Evolutionary conservation across 148 eudicot species (phyloP).

Genomic region (Hydrangea macrophylla): DNA sequence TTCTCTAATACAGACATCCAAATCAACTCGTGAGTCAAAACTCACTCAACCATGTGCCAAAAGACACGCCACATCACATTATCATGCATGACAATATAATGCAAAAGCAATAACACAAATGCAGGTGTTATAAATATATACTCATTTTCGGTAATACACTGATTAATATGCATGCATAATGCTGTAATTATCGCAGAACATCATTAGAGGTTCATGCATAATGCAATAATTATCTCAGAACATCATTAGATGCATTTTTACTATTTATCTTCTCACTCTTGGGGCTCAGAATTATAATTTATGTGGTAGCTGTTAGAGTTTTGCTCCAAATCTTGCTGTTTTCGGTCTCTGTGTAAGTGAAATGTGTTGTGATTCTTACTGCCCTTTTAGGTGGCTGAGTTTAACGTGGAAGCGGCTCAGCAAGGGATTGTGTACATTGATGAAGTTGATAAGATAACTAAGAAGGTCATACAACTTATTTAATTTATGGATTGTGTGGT

Average conservation of each 20-base stretch:
- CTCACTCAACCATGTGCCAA: too few species aligned
- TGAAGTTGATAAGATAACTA: constrained; percentile 43
- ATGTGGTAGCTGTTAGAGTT: neutral
- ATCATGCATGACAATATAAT: too few species aligned
- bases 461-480: constrained; percentile 29
- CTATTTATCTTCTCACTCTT: neutral
- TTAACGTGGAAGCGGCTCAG: constrained; percentile 40
- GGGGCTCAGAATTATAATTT: neutral
- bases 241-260: neutral
- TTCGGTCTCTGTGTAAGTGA: neutral
- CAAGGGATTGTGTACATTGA: constrained; percentile 50
- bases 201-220: neutral
- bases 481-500: constrained; percentile 6
- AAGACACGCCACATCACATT: too few species aligned
- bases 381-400: constrained; percentile 34
- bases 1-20: too few species aligned
- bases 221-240: neutral
- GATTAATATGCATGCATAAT: neutral
- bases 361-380: neutral
- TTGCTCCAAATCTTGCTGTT: neutral
- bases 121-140: too few species aligned
- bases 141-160: neutral
- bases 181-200: neutral
- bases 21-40: too few species aligned
- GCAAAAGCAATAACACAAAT: too few species aligned